These are phyloP conservation scores for Monilinia laxa DNA, from an alignment of 2,329 filamentous ascomycete species.

Conservation along the genomic window DNA sequence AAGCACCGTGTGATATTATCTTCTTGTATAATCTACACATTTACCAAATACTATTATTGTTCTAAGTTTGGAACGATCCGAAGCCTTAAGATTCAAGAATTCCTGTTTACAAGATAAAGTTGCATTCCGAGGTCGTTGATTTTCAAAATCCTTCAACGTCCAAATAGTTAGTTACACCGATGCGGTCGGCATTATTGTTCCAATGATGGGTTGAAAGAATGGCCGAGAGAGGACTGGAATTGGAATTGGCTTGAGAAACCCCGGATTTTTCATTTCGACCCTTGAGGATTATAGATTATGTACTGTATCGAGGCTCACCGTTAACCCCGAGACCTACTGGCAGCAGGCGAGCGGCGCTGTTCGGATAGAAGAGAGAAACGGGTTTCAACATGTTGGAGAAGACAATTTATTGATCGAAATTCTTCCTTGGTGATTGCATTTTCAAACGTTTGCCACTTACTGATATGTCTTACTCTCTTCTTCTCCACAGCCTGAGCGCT, in stretches of 20 bases:
- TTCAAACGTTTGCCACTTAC: conserved; percentile 15
- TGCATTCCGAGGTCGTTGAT: conserved; percentile 2
- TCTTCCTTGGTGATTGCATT: neutral
- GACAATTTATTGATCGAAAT: neutral
- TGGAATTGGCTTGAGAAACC: conserved; percentile 17
- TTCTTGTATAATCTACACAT: conserved; percentile 2
- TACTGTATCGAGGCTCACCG: conserved; percentile 14
- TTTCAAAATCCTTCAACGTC: neutral
- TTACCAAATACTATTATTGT: neutral
- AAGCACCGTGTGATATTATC: neutral
- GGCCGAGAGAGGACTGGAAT: conserved; percentile 14
- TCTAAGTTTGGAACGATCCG: neutral
- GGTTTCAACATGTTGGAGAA: conserved; percentile 1
- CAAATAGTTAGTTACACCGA: conserved; percentile 4
- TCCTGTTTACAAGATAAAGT: neutral
- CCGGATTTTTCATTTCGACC: conserved; percentile 19
- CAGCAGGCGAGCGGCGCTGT: conserved; percentile 4
- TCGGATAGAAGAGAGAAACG: conserved; percentile 9
- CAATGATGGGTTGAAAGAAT: conserved; percentile 1
- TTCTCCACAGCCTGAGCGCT: neutral
- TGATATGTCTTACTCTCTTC: conserved; percentile 15
- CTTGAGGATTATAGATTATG: conserved; percentile 19
- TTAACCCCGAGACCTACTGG: conserved; percentile 3
- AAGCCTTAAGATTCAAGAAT: conserved; percentile 1
- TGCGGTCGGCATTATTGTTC: conserved; percentile 20